Evolutionary conservation across 805 yeast species (phyloP), one percentile per base, ranked within the genome.

Genomic region (Barnettozyma populi): DNA sequence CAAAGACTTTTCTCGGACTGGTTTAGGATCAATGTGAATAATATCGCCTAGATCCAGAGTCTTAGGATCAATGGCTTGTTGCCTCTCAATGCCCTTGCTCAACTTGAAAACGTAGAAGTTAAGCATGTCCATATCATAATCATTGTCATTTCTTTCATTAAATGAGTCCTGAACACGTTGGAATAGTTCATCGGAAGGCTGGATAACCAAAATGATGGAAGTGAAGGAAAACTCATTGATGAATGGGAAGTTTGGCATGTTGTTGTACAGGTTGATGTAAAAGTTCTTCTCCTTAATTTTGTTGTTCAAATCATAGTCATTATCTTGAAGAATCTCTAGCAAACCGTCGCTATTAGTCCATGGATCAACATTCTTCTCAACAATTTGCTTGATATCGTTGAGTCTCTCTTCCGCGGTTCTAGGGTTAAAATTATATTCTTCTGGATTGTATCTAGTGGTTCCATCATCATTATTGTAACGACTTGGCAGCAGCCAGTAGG

Each of bases 171-270:
- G 25, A 4, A 58, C 51, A 31, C 54, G 51, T 2, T 55, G 45
- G 45, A 55, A 67, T 13, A 57, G 36, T 18, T 52, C 49, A 9
- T 41, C 40, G 2, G 65, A 68, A 2, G 88, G 88, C 39, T 67
- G 72, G 13, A 81, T 63, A 7, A 82, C 83, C 81, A 83, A 79
- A 7, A 83, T 59, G 50, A 77, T 78, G 34, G 74, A 70, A 1
- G 71, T 64, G 44, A 67, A 60, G 19, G 55, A 53, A 24, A 62
- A 56, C 35, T 62, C 60, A 36, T 68, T 62, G 8, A 60, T 43
- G 13, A 62, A 51, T 4, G 50, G 52, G 36, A 62, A 59, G 39
- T 53, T 60, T 5, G 79, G 79, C 46, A 75, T 56, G 23, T 60
- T 58, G 46, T 68, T 65, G 55, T 73, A 74, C 2, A 74, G 43